phyloP scores from a whole-genome alignment of 768 basidiomycete species.

The Lentinula lateritia region DNA sequence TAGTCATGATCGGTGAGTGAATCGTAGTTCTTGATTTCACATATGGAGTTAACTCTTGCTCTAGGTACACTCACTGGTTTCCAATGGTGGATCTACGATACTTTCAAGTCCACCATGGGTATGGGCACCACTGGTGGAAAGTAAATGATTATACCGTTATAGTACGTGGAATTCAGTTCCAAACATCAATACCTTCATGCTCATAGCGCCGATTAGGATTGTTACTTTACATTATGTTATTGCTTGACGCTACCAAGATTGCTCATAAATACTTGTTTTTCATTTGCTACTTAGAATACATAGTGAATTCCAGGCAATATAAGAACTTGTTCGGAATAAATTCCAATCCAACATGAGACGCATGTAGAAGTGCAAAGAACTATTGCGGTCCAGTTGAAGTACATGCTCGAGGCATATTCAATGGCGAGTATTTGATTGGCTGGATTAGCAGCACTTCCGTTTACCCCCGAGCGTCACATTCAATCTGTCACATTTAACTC shows the following conservation, averaged over 20 bases:
- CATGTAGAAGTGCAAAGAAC: not conserved
- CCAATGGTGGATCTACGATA: slow-evolving; percentile 95
- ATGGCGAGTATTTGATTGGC: not conserved
- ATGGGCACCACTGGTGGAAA: slow-evolving; percentile 88
- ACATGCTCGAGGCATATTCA: not conserved
- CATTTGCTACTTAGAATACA: not conserved
- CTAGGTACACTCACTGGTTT: slow-evolving; percentile 47
- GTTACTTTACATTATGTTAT: not conserved
- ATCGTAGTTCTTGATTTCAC: not conserved
- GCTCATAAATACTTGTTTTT: not conserved
- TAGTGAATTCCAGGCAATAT: not conserved
- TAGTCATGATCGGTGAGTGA: slow-evolving; percentile 70
- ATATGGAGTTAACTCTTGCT: not conserved
- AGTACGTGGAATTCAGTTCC: not conserved
- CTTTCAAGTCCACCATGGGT: slow-evolving; percentile 80
- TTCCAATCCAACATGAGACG: not conserved
- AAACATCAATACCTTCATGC: not conserved
- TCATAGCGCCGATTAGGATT: not conserved
- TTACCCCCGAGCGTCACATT: not conserved
- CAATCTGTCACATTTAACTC: slow-evolving; percentile 23
- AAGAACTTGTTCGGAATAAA: not conserved
- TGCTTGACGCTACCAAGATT: not conserved
- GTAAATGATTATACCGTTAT: slow-evolving; percentile 27
- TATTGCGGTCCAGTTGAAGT: not conserved
- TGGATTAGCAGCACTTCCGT: not conserved